Evolutionary conservation across 2,329 filamentous ascomycete species (phyloP).

Genomic region (Ophiobolus disseminans): DNA sequence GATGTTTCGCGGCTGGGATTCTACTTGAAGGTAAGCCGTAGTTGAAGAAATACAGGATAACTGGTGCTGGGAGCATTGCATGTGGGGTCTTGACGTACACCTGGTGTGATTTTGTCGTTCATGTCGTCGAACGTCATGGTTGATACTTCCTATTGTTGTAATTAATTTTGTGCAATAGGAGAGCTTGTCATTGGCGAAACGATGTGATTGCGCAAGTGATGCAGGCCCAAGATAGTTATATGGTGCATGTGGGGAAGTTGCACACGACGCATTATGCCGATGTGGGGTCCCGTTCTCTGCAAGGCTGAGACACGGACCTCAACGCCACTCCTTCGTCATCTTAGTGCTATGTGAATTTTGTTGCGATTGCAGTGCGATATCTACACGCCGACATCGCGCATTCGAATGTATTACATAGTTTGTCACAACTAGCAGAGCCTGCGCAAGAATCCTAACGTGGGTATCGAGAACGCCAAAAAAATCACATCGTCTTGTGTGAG

Average conservation of each 20-base stretch:
- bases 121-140: slow-evolving; percentile 42
- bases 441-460: no score
- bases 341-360: no score
- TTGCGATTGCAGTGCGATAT: no score
- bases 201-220: no score
- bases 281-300: slow-evolving; percentile 6
- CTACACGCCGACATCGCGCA: no score
- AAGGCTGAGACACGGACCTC: no score
- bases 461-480: no score
- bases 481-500: no score
- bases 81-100: slow-evolving; percentile 36
- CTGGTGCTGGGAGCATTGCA: background rate
- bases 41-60: background rate
- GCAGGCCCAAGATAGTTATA: slow-evolving; percentile 4
- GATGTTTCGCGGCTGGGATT: slow-evolving; percentile 42
- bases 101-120: slow-evolving; percentile 41
- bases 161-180: background rate
- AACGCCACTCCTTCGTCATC: background rate
- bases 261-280: no score
- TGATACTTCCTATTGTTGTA: background rate
- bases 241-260: background rate
- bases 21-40: slow-evolving; percentile 13
- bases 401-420: no score
- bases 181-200: background rate
- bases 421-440: no score